These are phyloP conservation scores for Suillus luteus DNA, from an alignment of 768 basidiomycete species.

Conservation along the genomic window DNA sequence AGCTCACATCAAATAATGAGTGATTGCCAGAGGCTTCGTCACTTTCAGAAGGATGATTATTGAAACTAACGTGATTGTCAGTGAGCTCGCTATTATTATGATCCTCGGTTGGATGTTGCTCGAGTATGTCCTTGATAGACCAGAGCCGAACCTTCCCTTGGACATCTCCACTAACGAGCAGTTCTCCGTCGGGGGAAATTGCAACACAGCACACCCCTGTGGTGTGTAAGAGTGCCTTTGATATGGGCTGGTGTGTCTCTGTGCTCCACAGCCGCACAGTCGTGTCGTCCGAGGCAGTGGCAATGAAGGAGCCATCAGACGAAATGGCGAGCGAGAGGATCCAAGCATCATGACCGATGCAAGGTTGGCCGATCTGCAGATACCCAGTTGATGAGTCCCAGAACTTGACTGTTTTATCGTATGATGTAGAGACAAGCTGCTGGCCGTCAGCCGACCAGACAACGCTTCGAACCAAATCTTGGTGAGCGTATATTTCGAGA, in stretches of 20 bases:
- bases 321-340: slow-evolving; percentile 1
- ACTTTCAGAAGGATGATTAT: background rate
- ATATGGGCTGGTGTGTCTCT: slow-evolving; percentile 3
- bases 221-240: background rate
- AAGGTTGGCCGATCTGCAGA: background rate
- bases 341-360: background rate
- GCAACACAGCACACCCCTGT: background rate
- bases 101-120: background rate
- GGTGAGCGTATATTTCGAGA: slow-evolving; percentile 14
- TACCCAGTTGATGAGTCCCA: slow-evolving; percentile 2
- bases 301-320: slow-evolving; percentile 1
- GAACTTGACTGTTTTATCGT: background rate
- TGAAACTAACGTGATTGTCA: background rate
- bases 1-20: background rate
- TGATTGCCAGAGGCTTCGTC: background rate
- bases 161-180: slow-evolving; percentile 16
- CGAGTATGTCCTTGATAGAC: background rate
- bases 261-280: slow-evolving; percentile 2
- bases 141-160: slow-evolving; percentile 13
- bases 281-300: background rate
- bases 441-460: background rate
- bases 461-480: background rate
- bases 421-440: slow-evolving; percentile 1
- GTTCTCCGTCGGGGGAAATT: background rate
- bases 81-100: background rate